A percentile compares a stretch with the other conserved stretches of the same genome.
Evolutionary conservation across 306 rosid genomes (phyloP).

Genomic region (Gillenia trifoliata): DNA sequence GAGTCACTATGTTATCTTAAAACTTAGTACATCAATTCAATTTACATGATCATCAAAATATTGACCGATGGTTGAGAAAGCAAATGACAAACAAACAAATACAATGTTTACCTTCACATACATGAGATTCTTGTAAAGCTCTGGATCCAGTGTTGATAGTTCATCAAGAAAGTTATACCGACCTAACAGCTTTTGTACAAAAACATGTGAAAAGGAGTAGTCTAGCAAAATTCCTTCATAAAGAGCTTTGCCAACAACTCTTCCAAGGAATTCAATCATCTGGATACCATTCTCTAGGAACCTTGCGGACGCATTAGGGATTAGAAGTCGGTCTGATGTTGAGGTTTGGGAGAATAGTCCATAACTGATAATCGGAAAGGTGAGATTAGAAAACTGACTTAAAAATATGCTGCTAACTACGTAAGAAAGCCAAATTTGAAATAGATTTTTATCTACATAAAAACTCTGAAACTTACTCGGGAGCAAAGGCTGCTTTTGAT

Average conservation of each 20-base stretch:
- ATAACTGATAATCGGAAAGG: constrained; percentile 46
- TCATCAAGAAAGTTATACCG: constrained; percentile 96
- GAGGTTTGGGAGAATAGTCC: constrained; percentile 92
- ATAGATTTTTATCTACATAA: neutral
- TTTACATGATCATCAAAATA: neutral
- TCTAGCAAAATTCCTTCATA: constrained; percentile 96
- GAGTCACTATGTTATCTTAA: neutral
- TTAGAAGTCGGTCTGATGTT: constrained; percentile 75
- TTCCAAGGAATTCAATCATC: constrained; percentile 97
- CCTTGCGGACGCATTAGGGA: constrained; percentile 83
- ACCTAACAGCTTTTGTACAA: constrained; percentile 89
- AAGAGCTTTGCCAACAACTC: constrained; percentile 96
- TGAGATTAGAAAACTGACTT: constrained; percentile 18
- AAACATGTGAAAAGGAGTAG: constrained; percentile 91
- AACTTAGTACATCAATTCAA: neutral
- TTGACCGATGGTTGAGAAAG: neutral
- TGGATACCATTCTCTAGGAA: constrained; percentile 83
- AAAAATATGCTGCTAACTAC: constrained; percentile 18
- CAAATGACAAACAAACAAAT: neutral
- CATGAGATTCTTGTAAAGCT: constrained; percentile 87
- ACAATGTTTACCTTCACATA: constrained; percentile 77
- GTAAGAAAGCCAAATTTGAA: constrained; percentile 10
- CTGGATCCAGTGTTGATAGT: constrained; percentile 92
- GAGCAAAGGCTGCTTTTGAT: constrained; percentile 83
- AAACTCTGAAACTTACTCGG: constrained; percentile 62